These are phyloP conservation scores for Meyerozyma athensensis DNA, from an alignment of 1,139 yeast species.

Conservation along the genomic window DNA sequence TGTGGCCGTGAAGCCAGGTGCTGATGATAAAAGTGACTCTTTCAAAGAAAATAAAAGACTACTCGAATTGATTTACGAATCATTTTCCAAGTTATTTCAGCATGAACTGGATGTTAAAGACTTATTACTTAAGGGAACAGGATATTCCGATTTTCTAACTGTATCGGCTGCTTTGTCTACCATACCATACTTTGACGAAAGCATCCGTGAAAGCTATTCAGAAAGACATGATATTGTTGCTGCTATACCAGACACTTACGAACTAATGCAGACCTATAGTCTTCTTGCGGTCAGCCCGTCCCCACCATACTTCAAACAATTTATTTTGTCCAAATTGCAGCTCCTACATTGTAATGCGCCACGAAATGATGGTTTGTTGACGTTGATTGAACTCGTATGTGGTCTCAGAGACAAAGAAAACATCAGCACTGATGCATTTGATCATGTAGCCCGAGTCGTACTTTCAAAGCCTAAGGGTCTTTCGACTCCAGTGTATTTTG, in stretches of 20 bases:
- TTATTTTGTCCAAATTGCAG: conserved; percentile 45
- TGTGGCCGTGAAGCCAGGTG: conserved; percentile 8
- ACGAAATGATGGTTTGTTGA: conserved; percentile 56
- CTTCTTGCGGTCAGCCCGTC: conserved; percentile 43
- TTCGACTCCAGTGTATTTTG: conserved; percentile 46
- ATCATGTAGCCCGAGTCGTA: conserved; percentile 58
- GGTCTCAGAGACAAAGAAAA: conserved; percentile 75
- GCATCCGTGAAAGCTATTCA: conserved; percentile 8
- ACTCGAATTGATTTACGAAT: conserved; percentile 30
- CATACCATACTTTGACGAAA: conserved; percentile 27
- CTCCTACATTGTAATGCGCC: conserved; percentile 51
- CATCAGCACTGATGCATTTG: conserved; percentile 58
- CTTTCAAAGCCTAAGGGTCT: conserved; percentile 56
- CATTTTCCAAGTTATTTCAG: conserved; percentile 29
- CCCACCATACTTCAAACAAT: conserved; percentile 35
- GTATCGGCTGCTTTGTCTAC: conserved; percentile 49
- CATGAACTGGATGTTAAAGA: conserved; percentile 48
- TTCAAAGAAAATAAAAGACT: conserved; percentile 14
- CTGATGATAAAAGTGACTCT: too few species aligned
- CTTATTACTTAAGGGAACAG: conserved; percentile 63
- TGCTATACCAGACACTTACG: conserved; percentile 52
- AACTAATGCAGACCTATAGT: conserved; percentile 52
- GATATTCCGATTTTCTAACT: conserved; percentile 63
- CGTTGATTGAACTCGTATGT: conserved; percentile 70
- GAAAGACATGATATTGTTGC: conserved; percentile 15